Evolutionary conservation across 352 stramenopile genomes (phyloP), one percentile per base, ranked within the genome.

Genomic region (Globisporangium sylvaticum): DNA sequence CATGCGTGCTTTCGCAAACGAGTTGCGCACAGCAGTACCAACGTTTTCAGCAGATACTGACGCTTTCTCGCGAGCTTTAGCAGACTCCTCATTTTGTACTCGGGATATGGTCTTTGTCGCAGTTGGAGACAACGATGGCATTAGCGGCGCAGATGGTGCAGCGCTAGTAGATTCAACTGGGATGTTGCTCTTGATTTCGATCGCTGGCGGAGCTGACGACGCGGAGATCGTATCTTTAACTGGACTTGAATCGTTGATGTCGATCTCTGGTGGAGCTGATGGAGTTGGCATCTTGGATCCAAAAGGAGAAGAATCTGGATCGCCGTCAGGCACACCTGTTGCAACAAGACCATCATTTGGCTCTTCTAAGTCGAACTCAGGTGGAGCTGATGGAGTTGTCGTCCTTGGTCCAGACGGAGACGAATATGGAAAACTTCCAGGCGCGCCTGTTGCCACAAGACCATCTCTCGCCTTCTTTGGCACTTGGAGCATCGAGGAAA

Each of bases 81-180:
- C 34, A 7, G 70, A 54, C 1, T 65, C 69, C 18, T 15, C 8
- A 42, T 1, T 22, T 15, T 14, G 15, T 4, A 70, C 32, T 53
- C 72, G 68, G 39, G 69, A 69, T 25, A 83, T 55, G n/a, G 79
- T 81, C 61, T 88, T 84, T 9, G 76, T 68, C 29, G 55, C 50
- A 20, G 74, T 81, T 53, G 80, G 80, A 18, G 80, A 88, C 27
- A 86, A 37, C 2, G 78, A 88, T 12, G 80, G 76, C 22, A 74
- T 77, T 10, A 70, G 74, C 10, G 76, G 72, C 4, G 74, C 76
- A 7, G 55, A 68, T 14, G 56, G 60, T 9, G 32, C 31, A 42
- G 15, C 42, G 18, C 15, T 48, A n/a, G 22, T 22, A 4, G 27
- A 27, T 20, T 37, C 42, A 29, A 20, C 18, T 6, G 27, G 14